Conservation (phyloP, 108 stramenopile species). For the Nitzschia sp. region DNA sequence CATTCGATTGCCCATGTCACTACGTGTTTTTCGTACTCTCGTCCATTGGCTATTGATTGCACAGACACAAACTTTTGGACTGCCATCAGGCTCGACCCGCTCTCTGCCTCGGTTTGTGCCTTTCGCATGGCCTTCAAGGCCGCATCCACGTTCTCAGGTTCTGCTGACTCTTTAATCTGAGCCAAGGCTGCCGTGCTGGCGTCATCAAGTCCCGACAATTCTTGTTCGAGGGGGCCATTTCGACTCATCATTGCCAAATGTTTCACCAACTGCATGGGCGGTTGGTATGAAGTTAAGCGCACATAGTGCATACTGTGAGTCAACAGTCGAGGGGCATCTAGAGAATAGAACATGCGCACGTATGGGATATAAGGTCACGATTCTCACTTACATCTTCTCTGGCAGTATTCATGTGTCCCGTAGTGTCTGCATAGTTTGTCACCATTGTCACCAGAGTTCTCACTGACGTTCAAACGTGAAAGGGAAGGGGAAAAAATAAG, state of each 20-base stretch:
- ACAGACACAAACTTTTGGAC: conserved; percentile 11
- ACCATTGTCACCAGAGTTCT: neutral
- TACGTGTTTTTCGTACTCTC: conserved; percentile 21
- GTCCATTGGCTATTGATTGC: conserved; percentile 8
- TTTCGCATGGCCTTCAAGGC: neutral
- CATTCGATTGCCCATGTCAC: conserved; percentile 27
- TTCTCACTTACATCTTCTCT: conserved; percentile 10
- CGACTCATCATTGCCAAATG: conserved; percentile 2
- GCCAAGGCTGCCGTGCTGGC: neutral
- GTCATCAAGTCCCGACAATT: conserved; percentile 5
- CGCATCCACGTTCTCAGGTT: neutral
- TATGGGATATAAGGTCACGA: too few species aligned
- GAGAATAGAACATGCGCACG: too few species aligned
- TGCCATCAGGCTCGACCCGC: neutral
- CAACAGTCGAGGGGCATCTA: too few species aligned
- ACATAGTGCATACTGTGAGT: too few species aligned
- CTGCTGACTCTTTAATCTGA: neutral
- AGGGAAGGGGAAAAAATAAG: neutral
- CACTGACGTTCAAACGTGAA: neutral
- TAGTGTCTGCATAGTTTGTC: neutral
- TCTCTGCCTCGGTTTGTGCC: neutral
- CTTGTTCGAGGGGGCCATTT: conserved; percentile 12
- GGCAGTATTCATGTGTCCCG: neutral
- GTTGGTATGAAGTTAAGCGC: too few species aligned
- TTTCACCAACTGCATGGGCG: neutral